phyloP scores from a whole-genome alignment of 2,329 filamentous ascomycete species.

The Plenodomus lindquistii region DNA sequence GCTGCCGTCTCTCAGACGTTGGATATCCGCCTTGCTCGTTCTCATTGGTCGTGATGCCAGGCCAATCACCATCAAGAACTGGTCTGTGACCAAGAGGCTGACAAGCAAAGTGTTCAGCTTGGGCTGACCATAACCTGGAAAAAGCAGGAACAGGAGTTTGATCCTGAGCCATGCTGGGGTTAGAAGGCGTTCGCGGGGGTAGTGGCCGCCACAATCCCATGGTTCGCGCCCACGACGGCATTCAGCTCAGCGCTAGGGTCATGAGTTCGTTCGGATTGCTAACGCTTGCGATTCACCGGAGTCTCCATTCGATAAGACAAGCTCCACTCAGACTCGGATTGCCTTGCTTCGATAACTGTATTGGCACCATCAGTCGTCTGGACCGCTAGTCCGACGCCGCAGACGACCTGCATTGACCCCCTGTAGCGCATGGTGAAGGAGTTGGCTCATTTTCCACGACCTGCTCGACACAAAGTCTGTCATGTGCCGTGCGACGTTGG shows the following conservation, averaged over 20 bases:
- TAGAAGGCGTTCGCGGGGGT: constrained; percentile 10
- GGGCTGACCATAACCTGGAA: neutral
- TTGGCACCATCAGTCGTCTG: neutral
- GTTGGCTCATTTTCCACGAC: neutral
- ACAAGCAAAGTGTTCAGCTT: constrained; percentile 7
- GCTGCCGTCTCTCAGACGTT: constrained; percentile 1
- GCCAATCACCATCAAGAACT: constrained; percentile 13
- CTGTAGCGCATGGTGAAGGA: neutral
- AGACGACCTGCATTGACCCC: neutral
- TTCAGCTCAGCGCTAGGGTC: constrained; percentile 15
- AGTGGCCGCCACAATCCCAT: constrained; percentile 5
- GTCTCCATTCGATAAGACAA: neutral
- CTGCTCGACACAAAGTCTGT: neutral
- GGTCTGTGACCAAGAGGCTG: constrained; percentile 1
- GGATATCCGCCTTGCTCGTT: neutral
- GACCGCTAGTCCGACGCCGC: neutral
- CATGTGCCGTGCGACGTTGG: constrained; percentile 7
- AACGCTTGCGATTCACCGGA: neutral
- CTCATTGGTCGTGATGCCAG: constrained; percentile 8
- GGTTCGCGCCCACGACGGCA: constrained; percentile 5
- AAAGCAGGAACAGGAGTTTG: neutral
- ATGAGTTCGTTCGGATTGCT: constrained; percentile 9
- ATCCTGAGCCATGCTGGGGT: constrained; percentile 2
- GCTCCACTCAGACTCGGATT: neutral
- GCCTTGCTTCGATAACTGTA: neutral